A percentile compares a stretch with the other conserved stretches of the same genome.
Conservation (phyloP, 192 early-diverging fungal genomes). For the Umbelopsis isabellina region DNA sequence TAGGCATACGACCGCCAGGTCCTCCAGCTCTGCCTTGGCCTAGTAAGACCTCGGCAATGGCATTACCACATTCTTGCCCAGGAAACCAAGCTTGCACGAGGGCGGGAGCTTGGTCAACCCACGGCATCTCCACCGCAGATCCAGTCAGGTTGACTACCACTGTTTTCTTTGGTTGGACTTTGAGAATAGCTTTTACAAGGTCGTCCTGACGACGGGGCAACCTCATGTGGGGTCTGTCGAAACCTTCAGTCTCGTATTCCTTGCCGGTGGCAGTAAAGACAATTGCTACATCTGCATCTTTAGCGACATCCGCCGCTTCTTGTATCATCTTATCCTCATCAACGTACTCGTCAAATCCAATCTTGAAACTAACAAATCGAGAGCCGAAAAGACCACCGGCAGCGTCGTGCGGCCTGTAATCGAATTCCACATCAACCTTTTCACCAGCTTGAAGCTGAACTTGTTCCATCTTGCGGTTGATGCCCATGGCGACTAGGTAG, state of each 20-base stretch:
- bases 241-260: constrained; percentile 35
- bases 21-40: constrained; percentile 42
- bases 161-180: constrained; percentile 21
- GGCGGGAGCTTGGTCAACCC: constrained; percentile 32
- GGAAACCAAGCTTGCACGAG: constrained; percentile 54
- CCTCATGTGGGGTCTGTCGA: constrained; percentile 20
- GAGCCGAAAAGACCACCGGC: too few species aligned
- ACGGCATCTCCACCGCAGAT: constrained; percentile 29
- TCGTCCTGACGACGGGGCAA: constrained; percentile 25
- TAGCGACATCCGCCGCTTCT: constrained; percentile 7
- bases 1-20: constrained; percentile 56
- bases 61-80: constrained; percentile 54
- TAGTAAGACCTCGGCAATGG: constrained; percentile 58
- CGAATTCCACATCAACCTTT: neutral
- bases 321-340: constrained; percentile 22
- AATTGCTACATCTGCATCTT: neutral
- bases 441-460: neutral
- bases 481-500: constrained; percentile 3
- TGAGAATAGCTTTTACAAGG: constrained; percentile 1
- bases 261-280: constrained; percentile 31
- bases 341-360: constrained; percentile 14
- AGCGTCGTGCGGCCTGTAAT: neutral
- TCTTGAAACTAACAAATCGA: neutral
- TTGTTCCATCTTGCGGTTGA: neutral
- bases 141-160: constrained; percentile 26